Conservation (phyloP, 768 basidiomycete species). For the Leccinum obscurum region DNA sequence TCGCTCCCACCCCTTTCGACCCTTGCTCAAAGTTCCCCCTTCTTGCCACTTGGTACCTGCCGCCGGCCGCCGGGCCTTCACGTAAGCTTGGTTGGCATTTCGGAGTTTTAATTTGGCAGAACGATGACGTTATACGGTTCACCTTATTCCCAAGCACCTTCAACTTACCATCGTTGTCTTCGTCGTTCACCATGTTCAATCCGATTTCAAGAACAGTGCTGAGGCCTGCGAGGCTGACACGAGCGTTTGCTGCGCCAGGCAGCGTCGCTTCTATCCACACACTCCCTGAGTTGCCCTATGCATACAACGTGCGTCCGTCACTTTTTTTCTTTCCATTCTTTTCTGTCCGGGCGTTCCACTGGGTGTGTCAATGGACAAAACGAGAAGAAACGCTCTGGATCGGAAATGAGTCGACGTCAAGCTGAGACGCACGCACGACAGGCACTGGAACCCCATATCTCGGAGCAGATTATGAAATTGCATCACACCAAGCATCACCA, state of each 20-base stretch:
- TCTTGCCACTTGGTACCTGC: background rate
- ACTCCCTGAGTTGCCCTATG: slow-evolving; percentile 77
- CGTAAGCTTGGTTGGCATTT: background rate
- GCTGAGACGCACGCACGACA: slow-evolving; percentile 25
- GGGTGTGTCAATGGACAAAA: background rate
- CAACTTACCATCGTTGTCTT: background rate
- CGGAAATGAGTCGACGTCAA: background rate
- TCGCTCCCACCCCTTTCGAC: background rate
- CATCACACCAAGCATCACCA: slow-evolving; percentile 93
- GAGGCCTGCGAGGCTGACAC: slow-evolving; percentile 42
- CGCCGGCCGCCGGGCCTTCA: background rate
- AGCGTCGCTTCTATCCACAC: slow-evolving; percentile 58
- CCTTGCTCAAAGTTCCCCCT: no score
- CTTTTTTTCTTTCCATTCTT: background rate
- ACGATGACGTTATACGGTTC: slow-evolving; percentile 16
- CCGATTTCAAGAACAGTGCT: slow-evolving; percentile 44
- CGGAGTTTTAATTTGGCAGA: no score
- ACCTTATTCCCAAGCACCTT: background rate
- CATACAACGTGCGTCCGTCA: slow-evolving; percentile 61
- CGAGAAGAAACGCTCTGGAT: background rate
- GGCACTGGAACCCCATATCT: slow-evolving; percentile 93
- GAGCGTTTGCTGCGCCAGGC: slow-evolving; percentile 44
- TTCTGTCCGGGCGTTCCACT: background rate
- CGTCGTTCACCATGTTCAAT: slow-evolving; percentile 40
- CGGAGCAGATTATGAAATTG: slow-evolving; percentile 88